Evolutionary conservation across 1,284 basidiomycete genomes (phyloP), one percentile per base, ranked within the genome.

Genomic region (Rhodotorula mucilaginosa): DNA sequence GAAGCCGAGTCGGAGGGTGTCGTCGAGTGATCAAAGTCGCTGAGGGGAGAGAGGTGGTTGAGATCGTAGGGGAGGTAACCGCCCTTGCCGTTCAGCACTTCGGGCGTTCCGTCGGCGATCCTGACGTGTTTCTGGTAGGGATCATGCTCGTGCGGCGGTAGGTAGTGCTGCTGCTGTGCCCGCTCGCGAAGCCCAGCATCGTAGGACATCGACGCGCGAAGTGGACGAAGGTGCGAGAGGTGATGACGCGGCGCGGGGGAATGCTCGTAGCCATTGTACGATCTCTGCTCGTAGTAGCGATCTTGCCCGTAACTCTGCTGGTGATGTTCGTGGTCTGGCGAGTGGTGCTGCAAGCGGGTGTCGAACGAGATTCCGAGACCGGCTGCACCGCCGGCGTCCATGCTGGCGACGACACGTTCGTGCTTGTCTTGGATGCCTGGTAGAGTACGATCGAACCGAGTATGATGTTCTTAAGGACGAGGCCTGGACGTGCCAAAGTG

Each of bases 311-410:
- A 7, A 18, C 26, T 4, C 10, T 56, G 26, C 4, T 57, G 29
- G 1, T 13, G 63, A 19, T 29, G 52, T 18, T 61, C 29, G 26
- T 49, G 18, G 26, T 23, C 44, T 15, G 16, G 48, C 8, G n/a
- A 26, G 13, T 29, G 47, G 3, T 61, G 47, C 52, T 63, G 52
- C 29, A 29, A 39, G 16, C 60, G 51, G 23, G 58, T 49, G 44
- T 68, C 67, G 60, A 75, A 73, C 26, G 71, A 68, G 68, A 75
- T 75, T 13, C 74, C 74, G 7, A 75, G 61, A 18, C 74, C 74
- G 3, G 68, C 66, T 29, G 70, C 59, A 47, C 61, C 64, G n/a
- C 23, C 47, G n/a, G 56, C 48, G 26, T 48, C 46, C 59, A 48
- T 29, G 15, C 44, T 18, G 5, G 51, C 13, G 39, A 51, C 49